Evolutionary conservation across 164 flowering plant genomes (phyloP), one percentile per base, ranked within the genome.

Genomic region (Brasenia schreberi): DNA sequence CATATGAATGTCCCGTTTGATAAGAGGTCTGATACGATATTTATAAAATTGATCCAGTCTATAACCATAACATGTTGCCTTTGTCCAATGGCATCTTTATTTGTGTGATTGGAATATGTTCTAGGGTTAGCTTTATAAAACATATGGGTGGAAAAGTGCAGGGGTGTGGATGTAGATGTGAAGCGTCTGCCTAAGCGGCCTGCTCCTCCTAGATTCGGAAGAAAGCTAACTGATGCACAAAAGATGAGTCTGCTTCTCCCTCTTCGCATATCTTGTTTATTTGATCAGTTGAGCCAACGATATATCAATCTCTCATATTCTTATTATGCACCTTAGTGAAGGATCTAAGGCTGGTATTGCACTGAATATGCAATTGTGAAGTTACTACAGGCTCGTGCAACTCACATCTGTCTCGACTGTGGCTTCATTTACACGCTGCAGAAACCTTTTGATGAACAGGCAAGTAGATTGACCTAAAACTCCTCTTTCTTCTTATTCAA

Each of bases 151-250:
- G 62, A n/a, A n/a, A 11, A 64, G 9, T 68, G 45, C 72, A 67
- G 96, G 72, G 93, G 91, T 53, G 89, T 75, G 14, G 85, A 77
- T 0, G 96, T 90, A 61, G 93, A 90, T 78, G 98, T 93, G 11
- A 93, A 89, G 72, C 82, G 90, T 14, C 81, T 93, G 56, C 82
- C 91, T 6, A 93, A 93, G 78, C 86, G 98, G 52, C 98, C 98
- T 1, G 97, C 97, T 44, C 98, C 98, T 43, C 97, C 98, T n/a
- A 89, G 88, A 10, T 94, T 94, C 72, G 98, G 98, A n/a, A 75
- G 95, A 72, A 94, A 89, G 72, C 66, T 94, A 63, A 80, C 95
- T 5, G 98, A 94, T 3, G 70, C 92, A 66, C 98, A 90, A 70
- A 90, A 90, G 96, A 97, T 79, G 74, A 45, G 7, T 12, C 53